These are phyloP conservation scores for Boletus mariae DNA, from an alignment of 1,284 basidiomycete species.

Conservation along the genomic window DNA sequence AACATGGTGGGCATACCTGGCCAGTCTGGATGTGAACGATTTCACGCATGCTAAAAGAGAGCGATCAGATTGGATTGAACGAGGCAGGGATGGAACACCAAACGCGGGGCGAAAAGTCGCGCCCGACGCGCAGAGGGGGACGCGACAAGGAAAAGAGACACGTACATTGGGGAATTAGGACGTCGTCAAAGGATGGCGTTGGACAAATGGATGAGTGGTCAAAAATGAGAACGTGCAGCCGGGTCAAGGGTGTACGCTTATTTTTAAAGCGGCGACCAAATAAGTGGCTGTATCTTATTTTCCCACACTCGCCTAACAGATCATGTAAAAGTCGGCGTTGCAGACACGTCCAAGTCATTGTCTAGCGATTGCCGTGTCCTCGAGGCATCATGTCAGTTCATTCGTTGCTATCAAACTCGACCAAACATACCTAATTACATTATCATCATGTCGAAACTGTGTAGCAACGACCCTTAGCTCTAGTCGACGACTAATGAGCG, in stretches of 20 bases:
- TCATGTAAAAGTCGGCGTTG: slow-evolving; percentile 11
- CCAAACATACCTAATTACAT: slow-evolving; percentile 1
- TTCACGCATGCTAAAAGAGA: slow-evolving; percentile 79
- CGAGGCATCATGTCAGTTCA: slow-evolving; percentile 7
- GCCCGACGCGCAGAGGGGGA: slow-evolving; percentile 22
- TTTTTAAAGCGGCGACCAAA: slow-evolving; percentile 36
- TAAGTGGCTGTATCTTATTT: slow-evolving; percentile 24
- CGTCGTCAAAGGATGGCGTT: slow-evolving; percentile 34
- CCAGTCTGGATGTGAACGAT: slow-evolving; percentile 97
- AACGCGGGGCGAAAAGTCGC: slow-evolving; percentile 22
- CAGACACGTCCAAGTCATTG: slow-evolving; percentile 3
- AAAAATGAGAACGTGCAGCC: slow-evolving; percentile 32
- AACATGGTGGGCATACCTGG: slow-evolving; percentile 56
- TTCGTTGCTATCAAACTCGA: background rate
- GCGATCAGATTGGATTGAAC: slow-evolving; percentile 30
- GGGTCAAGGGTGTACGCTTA: slow-evolving; percentile 40
- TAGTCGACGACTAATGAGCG: slow-evolving; percentile 15
- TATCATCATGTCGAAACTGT: background rate
- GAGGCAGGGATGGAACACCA: background rate
- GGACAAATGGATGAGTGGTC: slow-evolving; percentile 35
- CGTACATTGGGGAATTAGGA: slow-evolving; percentile 27
- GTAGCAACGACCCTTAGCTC: background rate
- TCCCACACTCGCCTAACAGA: slow-evolving; percentile 13
- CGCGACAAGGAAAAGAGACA: slow-evolving; percentile 19
- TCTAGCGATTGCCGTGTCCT: background rate